Evolutionary conservation across 176 grass and related monocot species (phyloP).

Genomic region (Juncus inflexus): DNA sequence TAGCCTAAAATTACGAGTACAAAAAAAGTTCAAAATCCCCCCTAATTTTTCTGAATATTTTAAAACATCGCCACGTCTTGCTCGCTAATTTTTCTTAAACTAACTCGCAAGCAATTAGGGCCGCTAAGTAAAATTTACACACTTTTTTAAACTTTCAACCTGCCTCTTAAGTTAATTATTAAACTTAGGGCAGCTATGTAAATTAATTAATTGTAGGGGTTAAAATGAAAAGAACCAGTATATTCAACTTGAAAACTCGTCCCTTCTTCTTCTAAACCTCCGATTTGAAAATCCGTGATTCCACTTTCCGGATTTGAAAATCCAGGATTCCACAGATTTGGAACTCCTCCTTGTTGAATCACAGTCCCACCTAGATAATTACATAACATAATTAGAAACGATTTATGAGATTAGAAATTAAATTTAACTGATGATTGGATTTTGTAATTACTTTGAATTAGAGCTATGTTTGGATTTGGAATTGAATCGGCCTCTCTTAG

Average conservation of each 20-base stretch:
- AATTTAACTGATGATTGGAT: neutral
- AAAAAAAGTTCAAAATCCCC: too few species aligned
- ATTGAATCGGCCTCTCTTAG: conserved; percentile 36
- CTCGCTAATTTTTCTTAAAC: neutral
- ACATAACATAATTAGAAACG: conserved; percentile 10
- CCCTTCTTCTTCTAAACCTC: conserved; percentile 7
- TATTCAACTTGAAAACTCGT: conserved; percentile 26
- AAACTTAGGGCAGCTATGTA: neutral
- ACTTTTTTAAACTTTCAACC: neutral
- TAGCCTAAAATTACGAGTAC: neutral
- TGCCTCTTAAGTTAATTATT: conserved; percentile 23
- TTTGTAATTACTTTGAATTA: conserved; percentile 47
- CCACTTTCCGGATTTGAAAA: conserved; percentile 12
- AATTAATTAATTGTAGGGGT: neutral
- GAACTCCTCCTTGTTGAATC: neutral
- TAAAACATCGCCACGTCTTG: conserved; percentile 24
- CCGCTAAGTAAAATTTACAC: conserved; percentile 17
- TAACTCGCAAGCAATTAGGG: conserved; percentile 27
- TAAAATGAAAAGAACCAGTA: conserved; percentile 20
- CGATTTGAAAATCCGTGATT: conserved; percentile 27
- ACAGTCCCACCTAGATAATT: conserved; percentile 35
- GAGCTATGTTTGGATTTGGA: conserved; percentile 24
- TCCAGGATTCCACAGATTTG: conserved; percentile 27
- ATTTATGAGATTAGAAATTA: neutral
- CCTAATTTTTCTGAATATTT: too few species aligned